These are phyloP conservation scores for Kurtzmaniella quercitrusa DNA, from an alignment of 1,139 yeast species.

Conservation along the genomic window DNA sequence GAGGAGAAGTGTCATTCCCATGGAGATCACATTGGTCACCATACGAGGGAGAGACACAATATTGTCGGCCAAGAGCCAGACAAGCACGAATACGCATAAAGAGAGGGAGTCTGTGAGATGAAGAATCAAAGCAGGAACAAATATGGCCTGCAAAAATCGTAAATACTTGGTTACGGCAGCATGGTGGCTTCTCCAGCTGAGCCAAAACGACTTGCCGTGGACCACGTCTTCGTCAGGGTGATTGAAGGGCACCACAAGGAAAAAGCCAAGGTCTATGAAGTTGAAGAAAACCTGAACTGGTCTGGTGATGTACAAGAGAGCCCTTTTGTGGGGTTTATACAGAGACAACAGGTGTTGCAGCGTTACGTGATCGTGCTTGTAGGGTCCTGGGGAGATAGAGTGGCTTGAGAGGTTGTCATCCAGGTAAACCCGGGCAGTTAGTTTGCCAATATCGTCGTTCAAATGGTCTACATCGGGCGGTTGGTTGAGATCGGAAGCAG, in stretches of 20 bases:
- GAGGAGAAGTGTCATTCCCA: conserved; percentile 4
- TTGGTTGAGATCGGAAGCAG: background rate
- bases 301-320: conserved; percentile 4
- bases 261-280: conserved; percentile 5
- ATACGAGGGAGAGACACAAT: background rate
- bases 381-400: background rate
- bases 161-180: background rate
- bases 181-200: background rate
- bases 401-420: background rate
- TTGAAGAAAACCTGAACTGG: conserved; percentile 5
- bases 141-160: background rate
- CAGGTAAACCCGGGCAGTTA: background rate
- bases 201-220: background rate
- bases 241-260: conserved; percentile 3
- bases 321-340: background rate
- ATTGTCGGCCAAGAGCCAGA: background rate
- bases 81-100: background rate
- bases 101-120: background rate
- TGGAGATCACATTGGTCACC: conserved; percentile 1
- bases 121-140: background rate
- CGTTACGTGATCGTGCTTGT: background rate
- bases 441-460: background rate
- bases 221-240: background rate
- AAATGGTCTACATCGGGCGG: background rate
- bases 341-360: background rate